phyloP scores from a whole-genome alignment of 176 grass and related monocot genomes.

The Juncus inflexus region DNA sequence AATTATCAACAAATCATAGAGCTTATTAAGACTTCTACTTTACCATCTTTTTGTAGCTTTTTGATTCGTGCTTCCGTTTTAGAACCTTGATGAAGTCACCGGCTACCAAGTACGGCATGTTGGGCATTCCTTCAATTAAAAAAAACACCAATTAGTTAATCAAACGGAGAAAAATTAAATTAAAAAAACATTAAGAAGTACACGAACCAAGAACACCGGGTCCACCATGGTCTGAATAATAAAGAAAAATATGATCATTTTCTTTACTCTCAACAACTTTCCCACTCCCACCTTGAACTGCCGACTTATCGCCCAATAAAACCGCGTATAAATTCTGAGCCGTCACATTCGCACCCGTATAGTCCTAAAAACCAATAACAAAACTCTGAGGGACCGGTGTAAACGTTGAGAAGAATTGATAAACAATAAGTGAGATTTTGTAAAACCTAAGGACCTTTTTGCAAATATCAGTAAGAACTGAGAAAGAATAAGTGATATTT shows the following conservation, averaged over 20 bases:
- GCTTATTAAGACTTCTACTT: neutral
- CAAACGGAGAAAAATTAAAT: neutral
- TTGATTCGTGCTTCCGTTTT: conserved; percentile 65
- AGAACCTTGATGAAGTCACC: conserved; percentile 76
- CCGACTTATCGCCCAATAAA: conserved; percentile 66
- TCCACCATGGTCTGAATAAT: conserved; percentile 93
- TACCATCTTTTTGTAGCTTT: conserved; percentile 88
- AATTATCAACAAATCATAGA: too few species aligned
- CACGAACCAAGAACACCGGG: conserved; percentile 81
- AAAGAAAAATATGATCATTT: conserved; percentile 88
- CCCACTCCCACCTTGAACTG: conserved; percentile 77
- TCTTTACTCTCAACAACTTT: conserved; percentile 89
- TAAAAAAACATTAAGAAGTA: conserved; percentile 1
- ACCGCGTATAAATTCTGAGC: conserved; percentile 69
- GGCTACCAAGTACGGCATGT: conserved; percentile 66
- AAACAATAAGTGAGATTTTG: conserved; percentile 12
- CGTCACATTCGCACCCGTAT: conserved; percentile 61
- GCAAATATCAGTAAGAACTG: neutral
- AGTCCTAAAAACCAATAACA: conserved; percentile 57
- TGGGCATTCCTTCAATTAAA: conserved; percentile 62
- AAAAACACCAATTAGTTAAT: neutral
- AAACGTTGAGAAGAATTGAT: conserved; percentile 13
- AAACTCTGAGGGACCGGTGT: conserved; percentile 51
- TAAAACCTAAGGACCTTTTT: too few species aligned
- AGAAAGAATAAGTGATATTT: conserved; percentile 7